A percentile compares a stretch with the other conserved stretches of the same genome.
These are phyloP conservation scores for Metschnikowia amazonensis DNA, from an alignment of 805 yeast genomes.

Conservation along the genomic window DNA sequence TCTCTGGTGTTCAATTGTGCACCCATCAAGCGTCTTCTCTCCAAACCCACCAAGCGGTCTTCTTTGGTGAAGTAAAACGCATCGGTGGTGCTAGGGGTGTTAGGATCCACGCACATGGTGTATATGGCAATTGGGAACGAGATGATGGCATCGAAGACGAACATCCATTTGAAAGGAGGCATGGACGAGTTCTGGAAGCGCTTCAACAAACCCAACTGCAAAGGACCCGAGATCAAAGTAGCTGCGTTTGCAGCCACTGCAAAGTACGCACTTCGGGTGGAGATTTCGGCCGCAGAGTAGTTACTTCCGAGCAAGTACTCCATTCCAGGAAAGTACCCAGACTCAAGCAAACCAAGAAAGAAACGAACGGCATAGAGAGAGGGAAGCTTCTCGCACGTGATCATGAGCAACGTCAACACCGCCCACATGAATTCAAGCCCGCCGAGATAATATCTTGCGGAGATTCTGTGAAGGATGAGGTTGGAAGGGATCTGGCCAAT, in stretches of 20 bases:
- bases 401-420: conserved; percentile 26
- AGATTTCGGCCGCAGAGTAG: conserved; percentile 25
- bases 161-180: conserved; percentile 34
- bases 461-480: conserved; percentile 33
- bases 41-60: conserved; percentile 40
- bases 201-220: conserved; percentile 27
- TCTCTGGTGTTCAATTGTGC: conserved; percentile 39
- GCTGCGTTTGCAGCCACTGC: conserved; percentile 29
- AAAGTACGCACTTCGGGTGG: conserved; percentile 29
- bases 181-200: conserved; percentile 21
- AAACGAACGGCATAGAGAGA: conserved; percentile 17
- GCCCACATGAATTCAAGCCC: conserved; percentile 45
- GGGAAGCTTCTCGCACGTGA: conserved; percentile 16
- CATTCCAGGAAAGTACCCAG: conserved; percentile 55
- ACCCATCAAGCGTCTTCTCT: conserved; percentile 33
- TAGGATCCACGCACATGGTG: conserved; percentile 32
- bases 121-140: conserved; percentile 32
- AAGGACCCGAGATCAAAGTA: conserved; percentile 30
- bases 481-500: conserved; percentile 18
- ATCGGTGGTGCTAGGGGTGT: conserved; percentile 34
- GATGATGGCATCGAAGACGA: conserved; percentile 32
- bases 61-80: conserved; percentile 28
- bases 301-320: conserved; percentile 48
- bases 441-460: conserved; percentile 45
- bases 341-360: conserved; percentile 41